Conservation (phyloP, 257 asterid genomes). For the Primulina huaijiensis region DNA sequence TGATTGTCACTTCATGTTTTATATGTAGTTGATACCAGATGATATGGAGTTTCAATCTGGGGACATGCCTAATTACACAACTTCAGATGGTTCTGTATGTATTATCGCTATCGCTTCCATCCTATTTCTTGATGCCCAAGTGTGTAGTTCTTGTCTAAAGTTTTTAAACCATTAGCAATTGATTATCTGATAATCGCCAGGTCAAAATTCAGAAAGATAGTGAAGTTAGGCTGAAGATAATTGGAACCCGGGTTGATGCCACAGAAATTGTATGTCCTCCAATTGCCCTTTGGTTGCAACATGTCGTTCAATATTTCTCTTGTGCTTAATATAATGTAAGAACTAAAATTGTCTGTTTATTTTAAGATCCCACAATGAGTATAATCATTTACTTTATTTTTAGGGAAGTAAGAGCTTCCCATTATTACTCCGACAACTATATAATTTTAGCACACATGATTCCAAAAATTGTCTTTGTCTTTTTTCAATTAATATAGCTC, state of each 20-base stretch:
- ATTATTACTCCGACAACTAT: not conserved
- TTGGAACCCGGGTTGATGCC: slow-evolving; percentile 72
- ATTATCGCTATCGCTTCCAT: slow-evolving; percentile 11
- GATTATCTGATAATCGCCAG: slow-evolving; percentile 29
- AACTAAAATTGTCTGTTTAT: not conserved
- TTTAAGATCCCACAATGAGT: not conserved
- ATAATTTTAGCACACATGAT: not conserved
- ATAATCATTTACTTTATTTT: not conserved
- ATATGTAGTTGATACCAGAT: slow-evolving; percentile 77
- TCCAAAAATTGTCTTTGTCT: too few relatives aligned
- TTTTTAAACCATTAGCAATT: slow-evolving; percentile 14
- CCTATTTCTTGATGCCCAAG: slow-evolving; percentile 12
- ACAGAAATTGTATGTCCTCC: slow-evolving; percentile 71
- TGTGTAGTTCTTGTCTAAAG: not conserved
- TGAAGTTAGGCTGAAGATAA: slow-evolving; percentile 60
- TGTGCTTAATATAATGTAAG: not conserved
- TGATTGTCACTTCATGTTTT: not conserved
- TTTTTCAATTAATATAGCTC: not conserved
- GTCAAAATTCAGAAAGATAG: slow-evolving; percentile 61
- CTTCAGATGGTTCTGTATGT: slow-evolving; percentile 75
- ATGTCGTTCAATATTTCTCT: not conserved
- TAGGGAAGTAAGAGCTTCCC: not conserved
- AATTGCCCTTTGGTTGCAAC: slow-evolving; percentile 1
- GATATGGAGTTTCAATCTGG: slow-evolving; percentile 98
- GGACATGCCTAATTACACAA: slow-evolving; percentile 89